Percentiles rank a stretch among this genome's conserved stretches.
Conservation (phyloP, 805 yeast genomes). For the Wickerhamiella allomyrinae region DNA sequence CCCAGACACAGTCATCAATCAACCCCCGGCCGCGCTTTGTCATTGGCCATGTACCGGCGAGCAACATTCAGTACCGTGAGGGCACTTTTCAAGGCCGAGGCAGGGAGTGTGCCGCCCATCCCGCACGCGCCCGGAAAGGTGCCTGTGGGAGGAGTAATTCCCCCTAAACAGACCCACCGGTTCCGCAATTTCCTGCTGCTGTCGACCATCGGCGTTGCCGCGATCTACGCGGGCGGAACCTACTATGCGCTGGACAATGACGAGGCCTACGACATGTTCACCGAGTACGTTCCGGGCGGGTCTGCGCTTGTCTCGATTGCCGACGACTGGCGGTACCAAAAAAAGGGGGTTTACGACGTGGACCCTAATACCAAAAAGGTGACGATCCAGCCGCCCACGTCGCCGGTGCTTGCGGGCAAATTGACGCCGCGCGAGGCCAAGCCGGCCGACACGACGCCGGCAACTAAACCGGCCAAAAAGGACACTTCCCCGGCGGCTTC, state of each 20-base stretch:
- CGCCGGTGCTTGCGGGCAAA: conserved; percentile 5
- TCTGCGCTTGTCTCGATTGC: conserved; percentile 37
- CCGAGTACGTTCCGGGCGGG: conserved; percentile 52
- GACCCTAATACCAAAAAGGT: conserved; percentile 23
- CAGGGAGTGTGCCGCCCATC: conserved; percentile 1
- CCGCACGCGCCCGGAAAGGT: neutral
- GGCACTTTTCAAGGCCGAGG: neutral
- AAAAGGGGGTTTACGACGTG: neutral
- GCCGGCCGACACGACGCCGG: conserved; percentile 6
- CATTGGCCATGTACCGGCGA: conserved; percentile 5
- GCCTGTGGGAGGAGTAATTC: neutral
- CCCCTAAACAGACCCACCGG: conserved; percentile 13
- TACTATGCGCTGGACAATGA: conserved; percentile 42
- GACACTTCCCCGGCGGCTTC: neutral
- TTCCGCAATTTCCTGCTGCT: conserved; percentile 22
- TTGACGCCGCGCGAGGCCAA: conserved; percentile 8
- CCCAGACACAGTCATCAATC: too few species aligned
- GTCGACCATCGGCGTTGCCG: conserved; percentile 19
- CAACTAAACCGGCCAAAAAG: conserved; percentile 3
- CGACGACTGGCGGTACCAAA: conserved; percentile 26
- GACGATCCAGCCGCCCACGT: conserved; percentile 7
- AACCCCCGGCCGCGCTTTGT: neutral
- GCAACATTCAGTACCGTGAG: conserved; percentile 2
- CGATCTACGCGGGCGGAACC: conserved; percentile 46
- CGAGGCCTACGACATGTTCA: conserved; percentile 44